These are phyloP conservation scores for Annulohypoxylon truncatum DNA, from an alignment of 2,329 filamentous ascomycete genomes.

Conservation along the genomic window DNA sequence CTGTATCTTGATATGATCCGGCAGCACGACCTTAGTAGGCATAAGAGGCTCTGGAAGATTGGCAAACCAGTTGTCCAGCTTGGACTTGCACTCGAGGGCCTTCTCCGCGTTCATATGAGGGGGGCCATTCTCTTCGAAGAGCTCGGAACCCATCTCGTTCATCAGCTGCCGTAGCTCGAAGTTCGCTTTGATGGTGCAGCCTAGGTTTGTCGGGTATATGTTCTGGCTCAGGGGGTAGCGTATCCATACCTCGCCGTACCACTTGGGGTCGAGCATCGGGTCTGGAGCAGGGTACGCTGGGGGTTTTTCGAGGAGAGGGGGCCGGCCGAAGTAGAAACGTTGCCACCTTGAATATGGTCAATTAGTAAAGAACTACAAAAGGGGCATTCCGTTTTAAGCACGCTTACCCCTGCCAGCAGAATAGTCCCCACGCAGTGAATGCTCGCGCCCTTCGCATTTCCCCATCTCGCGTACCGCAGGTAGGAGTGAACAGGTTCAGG, in stretches of 20 bases:
- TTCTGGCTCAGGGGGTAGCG: conserved; percentile 45
- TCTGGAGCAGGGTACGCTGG: conserved; percentile 46
- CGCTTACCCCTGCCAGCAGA: conserved; percentile 50
- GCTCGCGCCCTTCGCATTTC: conserved; percentile 43
- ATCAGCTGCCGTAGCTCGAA: conserved; percentile 46
- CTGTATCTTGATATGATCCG: conserved; percentile 49
- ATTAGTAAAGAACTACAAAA: conserved; percentile 1
- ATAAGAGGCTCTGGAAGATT: conserved; percentile 46
- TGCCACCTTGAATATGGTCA: conserved; percentile 39
- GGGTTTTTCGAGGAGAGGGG: conserved; percentile 42
- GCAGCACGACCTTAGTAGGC: conserved; percentile 45
- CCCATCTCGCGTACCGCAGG: conserved; percentile 27
- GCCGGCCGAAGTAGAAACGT: conserved; percentile 42
- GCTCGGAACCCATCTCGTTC: conserved; percentile 43
- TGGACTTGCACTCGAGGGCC: conserved; percentile 41
- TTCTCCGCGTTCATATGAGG: conserved; percentile 34
- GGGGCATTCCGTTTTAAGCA: background rate
- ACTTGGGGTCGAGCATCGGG: conserved; percentile 44
- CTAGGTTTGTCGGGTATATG: conserved; percentile 44
- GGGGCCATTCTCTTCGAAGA: conserved; percentile 34
- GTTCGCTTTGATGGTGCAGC: conserved; percentile 45
- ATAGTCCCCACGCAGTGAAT: conserved; percentile 52
- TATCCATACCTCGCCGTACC: conserved; percentile 50
- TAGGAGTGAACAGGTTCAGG: conserved; percentile 48
- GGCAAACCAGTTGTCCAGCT: conserved; percentile 37